Base-by-base conservation (phyloP, 1,139 yeast species). In the Protomyces inundatus region DNA sequence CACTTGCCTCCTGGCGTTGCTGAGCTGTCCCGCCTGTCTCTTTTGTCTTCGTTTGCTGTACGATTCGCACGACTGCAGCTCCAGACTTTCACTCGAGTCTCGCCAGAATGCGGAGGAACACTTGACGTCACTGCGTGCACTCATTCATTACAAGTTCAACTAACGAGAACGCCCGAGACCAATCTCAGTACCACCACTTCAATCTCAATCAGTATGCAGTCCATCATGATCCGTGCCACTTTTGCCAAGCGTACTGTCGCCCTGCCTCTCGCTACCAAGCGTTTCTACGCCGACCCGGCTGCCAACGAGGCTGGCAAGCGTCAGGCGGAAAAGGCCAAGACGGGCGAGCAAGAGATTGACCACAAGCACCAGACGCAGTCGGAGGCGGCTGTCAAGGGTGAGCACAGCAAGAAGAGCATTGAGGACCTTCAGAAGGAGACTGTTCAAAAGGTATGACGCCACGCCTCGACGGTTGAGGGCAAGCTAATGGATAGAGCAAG, bases 271-370 rank as follows among this genome's bases (percentile, higher is more conserved):
- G 48, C 48, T 9, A 2, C 23, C 2, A 42, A 42, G 48, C 48
- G 48, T 42, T 42, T 42, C 51, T 58, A 58, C 52, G 62, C 52
- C 3, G 42, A 55, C 10, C 62, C 62, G 6, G 62, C 55, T 3
- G 56, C 55, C 32, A 58, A 58, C 32, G 62, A 51, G 35, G 62
- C 62, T 5, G 62, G 62, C 37, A 58, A 58, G 53, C 33, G 32
- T 34, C 62, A 58, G 45, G 62, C 62, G n/a, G 62, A 58, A 16
- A 51, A 58, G 35, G 62, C 62, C 6, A 51, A 58, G 56, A 34
- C 23, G 33, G 62, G 62, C 45, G 33, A 16, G 30, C 62, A 58
- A 52, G 62, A 58, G 39, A 23, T 58, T 39, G 62, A 58, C 56
- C 36, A 36, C n/a, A 56, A 51, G 33, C 62, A 58, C 53, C 62